Base-by-base conservation (phyloP, 257 asterid species). In the Ehretia macrophylla region DNA sequence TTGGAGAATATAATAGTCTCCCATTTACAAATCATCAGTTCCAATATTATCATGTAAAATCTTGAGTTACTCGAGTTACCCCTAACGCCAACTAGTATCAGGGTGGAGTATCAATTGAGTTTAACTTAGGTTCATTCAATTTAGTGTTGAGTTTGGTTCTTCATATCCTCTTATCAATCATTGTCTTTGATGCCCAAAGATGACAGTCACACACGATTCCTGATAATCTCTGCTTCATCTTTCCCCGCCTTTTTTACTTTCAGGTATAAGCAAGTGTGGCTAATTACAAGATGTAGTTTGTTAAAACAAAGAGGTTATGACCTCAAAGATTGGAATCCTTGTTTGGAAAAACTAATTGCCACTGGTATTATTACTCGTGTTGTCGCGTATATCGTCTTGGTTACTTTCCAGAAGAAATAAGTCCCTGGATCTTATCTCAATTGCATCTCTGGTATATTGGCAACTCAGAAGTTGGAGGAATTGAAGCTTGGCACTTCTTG, bases 231-330 rank as follows among this genome's bases (percentile, higher is more conserved):
- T 12, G 37, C 16, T 44, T 14, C 35, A 17, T 11, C 22, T 4
- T 32, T 14, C 52, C 51, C 39, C 14, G n/a, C 21, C 17, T 20
- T 63, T 21, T 48, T 8, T 17, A 37, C n/a, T 59, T 56, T 51
- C 87, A 92, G 97, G 82, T 92, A 92, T 66, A 81, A 87, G 0
- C 97, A 95, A 13, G 99, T 92, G 69, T 92, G 99, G 97, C 75
- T 92, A 49, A 81, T 88, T 55, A 86, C 85, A 64, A 83, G 99
- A 77, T 92, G 99, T 60, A 96, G 96, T 61, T 68, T 88, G 45
- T 70, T 88, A 19, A 67, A 17, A 72, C 70, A 73, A 58, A 79
- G 76, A 65, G 95, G 85, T 21, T 93, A 78, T 73, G 42, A 74
- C 14, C 81, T 89, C 17, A 65, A 77, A 18, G 83, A 86, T 48